Evolutionary conservation across 1,139 yeast species (phyloP), one percentile per base, ranked within the genome.

Genomic region (Sugiyamaella neomexicana): DNA sequence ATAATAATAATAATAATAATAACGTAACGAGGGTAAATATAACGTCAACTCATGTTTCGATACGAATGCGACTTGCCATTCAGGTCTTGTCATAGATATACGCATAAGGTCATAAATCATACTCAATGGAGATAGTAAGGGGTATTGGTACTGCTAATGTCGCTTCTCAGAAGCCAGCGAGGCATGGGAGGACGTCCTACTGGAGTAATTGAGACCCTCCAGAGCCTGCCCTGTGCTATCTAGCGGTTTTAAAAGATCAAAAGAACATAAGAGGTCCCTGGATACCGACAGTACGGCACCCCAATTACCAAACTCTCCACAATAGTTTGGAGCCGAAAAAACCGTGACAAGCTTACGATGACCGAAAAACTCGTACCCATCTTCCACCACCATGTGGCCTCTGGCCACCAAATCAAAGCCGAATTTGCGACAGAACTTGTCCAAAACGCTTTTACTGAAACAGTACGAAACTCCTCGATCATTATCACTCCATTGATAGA

Each of bases 301-400:
- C 84, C 89, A 87, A 68, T 89, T 89, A 65, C 87, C 85, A 66
- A 89, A 89, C 68, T 89, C 96, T 10, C 96, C 96, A 74, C 96
- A 89, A 68, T 89, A 89, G 67, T 89, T 89, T 3, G 96, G 96
- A 1, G 96, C 96, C 62, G 87, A 82, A 65, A 89, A 89, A 1
- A 89, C 83, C 0, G 96, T 89, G 2, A 89, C 96, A 60, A 89
- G 76, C 66, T 82, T 84, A 62, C 90, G 78, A 65, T 80, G 82
- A 57, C 86, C 85, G 70, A 87, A 89, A 66, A 89, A 89, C 68
- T 89, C 96, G 68, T 89, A 89, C 2, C 96, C 96, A 68, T 89
- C 95, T 71, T 89, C 96, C 45, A 89, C 96, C 48, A 89, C 96
- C 96, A 89, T 89, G 69, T 89, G 96, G 13, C 95, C 96, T 63